Conservation (phyloP, 345 rosid genomes). For the Atalantia buxifolia region DNA sequence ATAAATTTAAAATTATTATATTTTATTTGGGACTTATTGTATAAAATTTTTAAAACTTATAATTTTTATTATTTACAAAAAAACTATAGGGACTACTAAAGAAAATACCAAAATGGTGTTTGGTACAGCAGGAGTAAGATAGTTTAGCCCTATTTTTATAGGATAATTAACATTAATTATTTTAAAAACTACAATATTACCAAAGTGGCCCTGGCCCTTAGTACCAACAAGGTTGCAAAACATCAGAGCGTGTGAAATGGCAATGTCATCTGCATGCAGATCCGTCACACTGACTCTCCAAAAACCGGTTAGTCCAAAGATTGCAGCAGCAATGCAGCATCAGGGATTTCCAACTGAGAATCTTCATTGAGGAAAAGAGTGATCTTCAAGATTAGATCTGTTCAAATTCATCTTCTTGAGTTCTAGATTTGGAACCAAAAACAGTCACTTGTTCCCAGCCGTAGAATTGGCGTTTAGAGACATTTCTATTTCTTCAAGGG, state of each 20-base stretch:
- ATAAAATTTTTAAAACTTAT: no score
- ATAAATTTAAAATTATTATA: no score
- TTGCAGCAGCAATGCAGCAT: not conserved
- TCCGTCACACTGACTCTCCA: not conserved
- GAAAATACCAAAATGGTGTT: no score
- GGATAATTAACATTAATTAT: no score
- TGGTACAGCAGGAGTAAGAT: no score
- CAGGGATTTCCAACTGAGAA: not conserved
- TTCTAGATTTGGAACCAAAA: not conserved
- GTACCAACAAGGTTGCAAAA: no score
- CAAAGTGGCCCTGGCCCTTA: no score
- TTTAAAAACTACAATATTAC: no score
- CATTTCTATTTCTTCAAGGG: constrained; percentile 77
- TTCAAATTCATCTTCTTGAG: not conserved
- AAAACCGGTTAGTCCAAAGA: not conserved
- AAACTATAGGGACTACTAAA: no score
- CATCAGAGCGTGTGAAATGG: not conserved
- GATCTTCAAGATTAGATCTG: not conserved
- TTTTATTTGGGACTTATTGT: no score
- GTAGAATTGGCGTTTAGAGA: constrained; percentile 40
- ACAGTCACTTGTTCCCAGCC: constrained; percentile 15
- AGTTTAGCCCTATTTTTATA: no score
- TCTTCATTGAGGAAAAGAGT: not conserved
- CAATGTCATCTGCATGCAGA: not conserved
- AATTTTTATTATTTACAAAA: no score